Conservation (phyloP, 2,329 filamentous ascomycete genomes). For the Pestalotiopsis sp. region DNA sequence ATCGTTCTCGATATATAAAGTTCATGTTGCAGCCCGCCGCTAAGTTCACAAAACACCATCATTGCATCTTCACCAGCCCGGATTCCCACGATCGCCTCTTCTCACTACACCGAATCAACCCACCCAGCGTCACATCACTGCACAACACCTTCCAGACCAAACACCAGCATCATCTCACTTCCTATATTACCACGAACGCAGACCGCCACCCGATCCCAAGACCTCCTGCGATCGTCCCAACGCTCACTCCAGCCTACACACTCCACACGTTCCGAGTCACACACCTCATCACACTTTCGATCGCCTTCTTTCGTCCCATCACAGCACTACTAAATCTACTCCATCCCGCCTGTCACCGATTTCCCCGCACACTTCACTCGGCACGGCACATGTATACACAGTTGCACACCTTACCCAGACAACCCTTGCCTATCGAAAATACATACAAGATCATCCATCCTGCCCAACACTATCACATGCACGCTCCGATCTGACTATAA, state of each 20-base stretch:
- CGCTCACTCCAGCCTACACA: not conserved
- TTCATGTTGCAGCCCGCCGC: not conserved
- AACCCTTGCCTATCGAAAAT: not conserved
- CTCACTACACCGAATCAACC: not conserved
- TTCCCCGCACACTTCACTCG: not conserved
- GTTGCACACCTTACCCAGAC: too few species aligned
- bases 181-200: not conserved
- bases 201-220: not conserved
- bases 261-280: not conserved
- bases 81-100: not conserved
- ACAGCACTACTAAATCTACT: not conserved
- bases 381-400: not conserved
- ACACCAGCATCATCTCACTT: not conserved
- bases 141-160: not conserved
- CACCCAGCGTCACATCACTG: not conserved
- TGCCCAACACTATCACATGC: not conserved
- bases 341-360: not conserved
- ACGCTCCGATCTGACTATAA: not conserved
- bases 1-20: not conserved
- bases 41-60: not conserved
- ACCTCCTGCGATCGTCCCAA: not conserved
- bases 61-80: not conserved
- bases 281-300: not conserved
- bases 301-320: not conserved
- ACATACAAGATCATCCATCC: not conserved